Base-by-base conservation (phyloP, 129 eudicot genomes). In the Lonicera japonica region DNA sequence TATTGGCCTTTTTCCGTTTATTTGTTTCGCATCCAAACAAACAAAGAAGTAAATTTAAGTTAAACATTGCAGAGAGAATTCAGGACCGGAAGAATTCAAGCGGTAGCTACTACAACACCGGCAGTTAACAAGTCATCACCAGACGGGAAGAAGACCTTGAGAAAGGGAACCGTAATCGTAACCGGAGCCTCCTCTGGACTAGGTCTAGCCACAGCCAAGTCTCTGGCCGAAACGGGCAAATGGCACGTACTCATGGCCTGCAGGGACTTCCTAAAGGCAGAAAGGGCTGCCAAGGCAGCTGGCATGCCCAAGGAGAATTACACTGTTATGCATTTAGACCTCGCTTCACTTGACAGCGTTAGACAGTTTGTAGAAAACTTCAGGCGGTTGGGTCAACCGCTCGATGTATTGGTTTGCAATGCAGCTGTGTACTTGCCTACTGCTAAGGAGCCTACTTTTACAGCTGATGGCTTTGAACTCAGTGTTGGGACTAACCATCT, bases 141-240 rank as follows among this genome's bases (percentile, higher is more conserved):
- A 9, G 81, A 79, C 10, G 83, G 77, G 51, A 90, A 86, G 66
- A 90, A 90, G 45, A 90, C 97, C 5, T 64, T 90, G 7, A 55
- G 92, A 68, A 90, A 86, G 63, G 97, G 95, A 36, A 73, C 75
- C 16, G 97, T 86, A 10, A 71, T 86, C 36, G 63, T 90, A 61
- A 90, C 97, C 10, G 97, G 97, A 54, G 97, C 97, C 77, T 90
- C 97, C 45, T 90, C 97, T 4, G 97, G 97, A 11, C 39, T 90
- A 22, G 97, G 97, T 19, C 79, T 90, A 23, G 95, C 97, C 60
- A 71, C 95, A 17, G 94, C 97, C 7, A 90, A 90, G 61, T 71
- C 97, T 11, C 54, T 90, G 11, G 86, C 94, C 9, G 97, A 90
- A 41, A 81, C 82, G 22, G 92, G 88, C 11, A 87, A 87, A 66